A percentile compares a stretch with the other conserved stretches of the same genome.
These are phyloP conservation scores for Geotrichum fermentans DNA, from an alignment of 1,139 yeast species.

Conservation along the genomic window DNA sequence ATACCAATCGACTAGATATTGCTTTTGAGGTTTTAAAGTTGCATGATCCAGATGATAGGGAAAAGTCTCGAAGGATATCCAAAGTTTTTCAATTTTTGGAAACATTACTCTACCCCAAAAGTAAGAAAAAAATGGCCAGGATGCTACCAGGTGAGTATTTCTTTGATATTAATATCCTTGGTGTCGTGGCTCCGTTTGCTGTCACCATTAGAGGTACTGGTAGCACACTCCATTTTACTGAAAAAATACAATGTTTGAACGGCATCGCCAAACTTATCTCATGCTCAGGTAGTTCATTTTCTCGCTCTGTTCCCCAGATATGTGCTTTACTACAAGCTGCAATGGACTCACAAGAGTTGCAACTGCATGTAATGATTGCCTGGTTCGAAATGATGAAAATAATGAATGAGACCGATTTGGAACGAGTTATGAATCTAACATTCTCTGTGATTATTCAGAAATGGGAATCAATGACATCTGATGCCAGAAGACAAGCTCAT, in stretches of 20 bases:
- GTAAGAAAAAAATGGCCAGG: not conserved
- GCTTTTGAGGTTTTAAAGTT: slow-evolving; percentile 19
- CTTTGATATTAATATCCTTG: slow-evolving; percentile 45
- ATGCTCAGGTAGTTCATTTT: slow-evolving; percentile 56
- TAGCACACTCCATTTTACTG: slow-evolving; percentile 67
- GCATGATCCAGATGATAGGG: slow-evolving; percentile 16
- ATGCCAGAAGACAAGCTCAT: slow-evolving; percentile 25
- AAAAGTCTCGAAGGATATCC: slow-evolving; percentile 8
- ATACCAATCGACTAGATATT: slow-evolving; percentile 15
- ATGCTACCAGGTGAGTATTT: slow-evolving; percentile 46
- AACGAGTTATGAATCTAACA: slow-evolving; percentile 52
- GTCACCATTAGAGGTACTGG: slow-evolving; percentile 70
- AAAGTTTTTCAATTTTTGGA: slow-evolving; percentile 13
- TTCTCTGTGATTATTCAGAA: slow-evolving; percentile 59
- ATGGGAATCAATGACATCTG: slow-evolving; percentile 43
- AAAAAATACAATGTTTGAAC: slow-evolving; percentile 64
- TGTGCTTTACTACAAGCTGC: slow-evolving; percentile 84
- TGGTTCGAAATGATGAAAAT: slow-evolving; percentile 52
- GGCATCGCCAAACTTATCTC: slow-evolving; percentile 68
- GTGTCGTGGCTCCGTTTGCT: slow-evolving; percentile 73
- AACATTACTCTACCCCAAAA: slow-evolving; percentile 4
- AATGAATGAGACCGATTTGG: slow-evolving; percentile 47
- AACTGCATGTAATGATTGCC: slow-evolving; percentile 59
- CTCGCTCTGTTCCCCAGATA: slow-evolving; percentile 81
- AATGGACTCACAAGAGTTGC: slow-evolving; percentile 58